These are phyloP conservation scores for Datisca glomerata DNA, from an alignment of 306 rosid species.

Conservation along the genomic window DNA sequence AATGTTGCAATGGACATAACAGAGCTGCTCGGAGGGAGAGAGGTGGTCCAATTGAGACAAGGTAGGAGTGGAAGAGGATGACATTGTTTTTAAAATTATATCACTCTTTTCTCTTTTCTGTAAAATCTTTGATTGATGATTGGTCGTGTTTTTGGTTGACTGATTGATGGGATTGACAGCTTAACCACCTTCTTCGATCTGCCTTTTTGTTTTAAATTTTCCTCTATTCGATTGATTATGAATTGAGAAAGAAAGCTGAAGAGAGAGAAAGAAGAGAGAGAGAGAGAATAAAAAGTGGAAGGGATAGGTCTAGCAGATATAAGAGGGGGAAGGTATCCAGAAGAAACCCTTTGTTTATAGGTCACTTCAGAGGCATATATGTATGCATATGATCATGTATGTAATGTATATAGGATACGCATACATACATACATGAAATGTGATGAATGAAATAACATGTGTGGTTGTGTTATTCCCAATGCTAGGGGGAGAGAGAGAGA, in stretches of 20 bases:
- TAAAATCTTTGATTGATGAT: conserved; percentile 47
- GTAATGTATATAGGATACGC: neutral
- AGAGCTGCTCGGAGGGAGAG: conserved; percentile 87
- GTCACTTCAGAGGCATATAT: conserved; percentile 2
- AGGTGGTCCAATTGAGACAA: conserved; percentile 44
- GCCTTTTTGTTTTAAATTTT: conserved; percentile 45
- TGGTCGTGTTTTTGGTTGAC: conserved; percentile 65
- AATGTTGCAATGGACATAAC: conserved; percentile 92
- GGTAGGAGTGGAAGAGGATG: conserved; percentile 50
- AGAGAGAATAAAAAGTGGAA: conserved; percentile 15
- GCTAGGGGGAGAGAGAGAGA: conserved; percentile 15
- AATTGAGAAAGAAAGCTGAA: conserved; percentile 55
- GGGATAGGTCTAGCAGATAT: conserved; percentile 39
- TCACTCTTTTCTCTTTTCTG: conserved; percentile 21
- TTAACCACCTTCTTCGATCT: conserved; percentile 96
- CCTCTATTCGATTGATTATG: conserved; percentile 51
- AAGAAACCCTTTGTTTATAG: conserved; percentile 15
- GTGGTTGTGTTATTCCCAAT: conserved; percentile 57
- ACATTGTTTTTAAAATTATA: conserved; percentile 37
- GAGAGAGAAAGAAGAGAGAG: conserved; percentile 18
- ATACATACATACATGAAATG: neutral
- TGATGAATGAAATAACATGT: conserved; percentile 21
- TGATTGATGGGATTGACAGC: conserved; percentile 86
- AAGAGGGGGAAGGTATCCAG: conserved; percentile 25
- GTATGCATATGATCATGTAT: neutral